phyloP scores from a whole-genome alignment of 83 land plant species.

The Diphasiastrum complanatum region DNA sequence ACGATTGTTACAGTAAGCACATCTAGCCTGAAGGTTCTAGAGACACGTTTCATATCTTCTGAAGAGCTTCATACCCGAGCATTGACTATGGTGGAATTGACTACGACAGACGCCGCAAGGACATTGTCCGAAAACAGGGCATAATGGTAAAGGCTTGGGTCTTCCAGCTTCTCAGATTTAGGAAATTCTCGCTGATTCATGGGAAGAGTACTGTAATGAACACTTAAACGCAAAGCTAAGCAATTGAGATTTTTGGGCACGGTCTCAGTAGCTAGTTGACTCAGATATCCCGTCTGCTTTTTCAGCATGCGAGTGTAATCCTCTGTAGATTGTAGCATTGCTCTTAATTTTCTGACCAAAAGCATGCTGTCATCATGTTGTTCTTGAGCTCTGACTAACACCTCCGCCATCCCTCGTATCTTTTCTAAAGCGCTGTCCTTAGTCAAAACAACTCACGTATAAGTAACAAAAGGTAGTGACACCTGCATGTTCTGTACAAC shows the following conservation, averaged over 20 bases:
- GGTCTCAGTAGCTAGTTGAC: slow-evolving; percentile 12
- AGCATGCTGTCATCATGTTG: not conserved
- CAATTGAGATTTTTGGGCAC: slow-evolving; percentile 13
- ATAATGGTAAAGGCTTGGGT: slow-evolving; percentile 5
- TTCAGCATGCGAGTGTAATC: slow-evolving; percentile 4
- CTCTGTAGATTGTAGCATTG: slow-evolving; percentile 9
- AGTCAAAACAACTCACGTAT: not conserved
- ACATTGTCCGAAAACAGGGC: slow-evolving; percentile 11
- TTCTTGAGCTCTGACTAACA: not conserved
- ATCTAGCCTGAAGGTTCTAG: no score
- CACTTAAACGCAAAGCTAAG: not conserved
- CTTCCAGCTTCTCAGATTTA: slow-evolving; percentile 6
- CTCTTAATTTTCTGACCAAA: not conserved
- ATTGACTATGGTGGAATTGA: slow-evolving; percentile 4
- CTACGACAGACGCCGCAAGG: slow-evolving; percentile 12
- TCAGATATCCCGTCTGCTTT: slow-evolving; percentile 2
- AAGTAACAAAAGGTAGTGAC: not conserved
- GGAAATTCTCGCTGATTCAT: not conserved
- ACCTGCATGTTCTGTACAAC: not conserved
- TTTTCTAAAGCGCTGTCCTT: slow-evolving; percentile 6
- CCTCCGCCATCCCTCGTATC: slow-evolving; percentile 4
- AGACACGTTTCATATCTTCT: no score
- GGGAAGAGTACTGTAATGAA: slow-evolving; percentile 1
- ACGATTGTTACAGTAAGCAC: no score
- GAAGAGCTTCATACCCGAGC: not conserved